Base-by-base conservation (phyloP, 495 filamentous ascomycete species). In the Tuber umbilicatum region DNA sequence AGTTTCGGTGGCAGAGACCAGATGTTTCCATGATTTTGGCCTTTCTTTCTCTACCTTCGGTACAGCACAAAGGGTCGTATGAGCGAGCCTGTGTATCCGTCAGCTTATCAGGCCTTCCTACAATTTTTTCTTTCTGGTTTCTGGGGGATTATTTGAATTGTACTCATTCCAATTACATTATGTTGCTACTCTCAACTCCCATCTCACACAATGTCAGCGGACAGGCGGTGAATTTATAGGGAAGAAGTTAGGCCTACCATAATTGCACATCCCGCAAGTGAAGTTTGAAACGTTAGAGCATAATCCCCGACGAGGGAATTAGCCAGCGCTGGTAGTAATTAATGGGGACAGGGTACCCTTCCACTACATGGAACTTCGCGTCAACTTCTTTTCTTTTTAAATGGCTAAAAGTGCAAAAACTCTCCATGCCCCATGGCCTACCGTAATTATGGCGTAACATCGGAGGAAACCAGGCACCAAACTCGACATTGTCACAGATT, bases 91-190 rank as follows among this genome's bases (percentile, higher is more conserved):
- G 12, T 27, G 12, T 60, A 60, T 14, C 50, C 10, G n/a, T 60
- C 50, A 60, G n/a, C 10, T 60, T 60, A 60, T 60, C 31, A 16
- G 50, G 31, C n/a, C 50, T 60, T 60, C n/a, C 50, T 60, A 60
- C 50, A 4, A n/a, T 60, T 60, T 60, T 60, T 50, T 60, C 31
- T 60, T 60, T 50, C 47, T 31, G 5, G 50, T 60, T 60, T 31
- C 50, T 60, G n/a, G 50, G 50, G n/a, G 27, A 31, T 60, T 16
- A 16, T 60, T 60, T 60, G 50, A 60, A 60, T 31, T 31, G n/a
- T 60, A 60, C 50, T 60, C 50, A 60, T 60, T 60, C 50, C 50
- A 60, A 31, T 60, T 60, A 60, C 50, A 60, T 60, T 31, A 60
- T 31, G 50, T 60, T 60, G n/a, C 50, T 60, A 31, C 31, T 60